Conservation (phyloP, 345 rosid genomes). For the Populus alba region DNA sequence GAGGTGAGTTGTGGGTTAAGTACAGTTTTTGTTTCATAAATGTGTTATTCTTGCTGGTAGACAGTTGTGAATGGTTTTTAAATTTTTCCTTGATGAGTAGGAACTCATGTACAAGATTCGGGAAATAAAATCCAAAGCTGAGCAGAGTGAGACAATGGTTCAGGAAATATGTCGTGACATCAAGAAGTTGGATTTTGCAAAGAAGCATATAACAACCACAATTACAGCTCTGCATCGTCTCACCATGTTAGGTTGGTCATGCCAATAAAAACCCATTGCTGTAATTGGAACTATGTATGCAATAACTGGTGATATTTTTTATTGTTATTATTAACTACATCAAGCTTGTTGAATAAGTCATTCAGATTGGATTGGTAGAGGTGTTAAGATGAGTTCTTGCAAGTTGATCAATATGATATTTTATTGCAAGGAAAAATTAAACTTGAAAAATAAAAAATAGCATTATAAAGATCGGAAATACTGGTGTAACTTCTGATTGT, state of each 20-base stretch:
- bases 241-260: slow-evolving; percentile 84
- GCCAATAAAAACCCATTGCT: too few species aligned
- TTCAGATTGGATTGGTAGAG: background rate
- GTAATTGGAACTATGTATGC: background rate
- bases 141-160: slow-evolving; percentile 98
- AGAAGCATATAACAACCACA: slow-evolving; percentile 97
- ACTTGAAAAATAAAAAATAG: too few species aligned
- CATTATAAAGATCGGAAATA: too few species aligned
- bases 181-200: slow-evolving; percentile 96
- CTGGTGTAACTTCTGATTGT: too few species aligned
- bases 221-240: slow-evolving; percentile 99
- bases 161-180: slow-evolving; percentile 99
- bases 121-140: slow-evolving; percentile 97
- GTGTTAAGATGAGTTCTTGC: background rate
- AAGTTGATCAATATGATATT: background rate
- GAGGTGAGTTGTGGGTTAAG: slow-evolving; percentile 54
- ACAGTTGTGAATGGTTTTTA: slow-evolving; percentile 7
- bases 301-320: background rate
- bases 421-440: background rate
- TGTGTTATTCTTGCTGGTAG: background rate
- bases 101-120: slow-evolving; percentile 89
- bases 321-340: background rate
- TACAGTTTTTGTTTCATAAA: background rate
- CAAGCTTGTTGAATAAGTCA: background rate
- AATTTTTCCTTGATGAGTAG: slow-evolving; percentile 38